These are phyloP conservation scores for Aureobasidium musti DNA, from an alignment of 2,329 filamentous ascomycete species.

Conservation along the genomic window DNA sequence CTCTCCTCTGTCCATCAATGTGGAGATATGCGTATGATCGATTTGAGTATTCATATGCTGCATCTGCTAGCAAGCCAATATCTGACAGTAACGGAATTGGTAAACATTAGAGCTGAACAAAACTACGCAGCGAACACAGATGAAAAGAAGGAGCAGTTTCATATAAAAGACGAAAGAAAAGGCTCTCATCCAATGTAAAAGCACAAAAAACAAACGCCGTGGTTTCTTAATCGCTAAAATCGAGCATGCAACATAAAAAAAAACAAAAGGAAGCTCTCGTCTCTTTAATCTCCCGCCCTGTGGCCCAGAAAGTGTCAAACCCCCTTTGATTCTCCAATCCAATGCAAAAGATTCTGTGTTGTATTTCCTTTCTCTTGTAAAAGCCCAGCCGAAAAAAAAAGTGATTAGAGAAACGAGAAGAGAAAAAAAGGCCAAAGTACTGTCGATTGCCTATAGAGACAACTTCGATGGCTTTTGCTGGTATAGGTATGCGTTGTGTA, in stretches of 20 bases:
- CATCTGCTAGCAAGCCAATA: too few species aligned
- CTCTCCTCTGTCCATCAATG: too few species aligned
- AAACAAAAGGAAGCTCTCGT: background rate
- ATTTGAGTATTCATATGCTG: too few species aligned
- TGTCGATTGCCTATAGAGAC: background rate
- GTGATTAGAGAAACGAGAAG: constrained; percentile 13
- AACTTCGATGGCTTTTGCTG: background rate
- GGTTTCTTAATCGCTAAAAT: constrained; percentile 27
- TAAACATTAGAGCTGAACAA: too few species aligned
- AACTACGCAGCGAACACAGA: too few species aligned
- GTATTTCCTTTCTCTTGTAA: constrained; percentile 15
- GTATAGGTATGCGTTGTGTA: background rate
- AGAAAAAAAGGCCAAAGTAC: background rate
- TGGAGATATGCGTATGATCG: too few species aligned
- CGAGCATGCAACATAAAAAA: constrained; percentile 21
- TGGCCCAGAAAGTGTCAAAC: constrained; percentile 4
- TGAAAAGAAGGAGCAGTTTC: too few species aligned
- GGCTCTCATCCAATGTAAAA: background rate
- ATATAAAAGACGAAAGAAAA: background rate
- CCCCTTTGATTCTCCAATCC: constrained; percentile 5
- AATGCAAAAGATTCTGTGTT: constrained; percentile 26
- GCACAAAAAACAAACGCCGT: constrained; percentile 16
- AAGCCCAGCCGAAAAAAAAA: constrained; percentile 25
- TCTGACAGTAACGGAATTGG: too few species aligned
- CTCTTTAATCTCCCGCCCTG: background rate